A percentile compares a stretch with the other conserved stretches of the same genome.
Conservation (phyloP, 441 rosid species). For the Breynia disticha region DNA sequence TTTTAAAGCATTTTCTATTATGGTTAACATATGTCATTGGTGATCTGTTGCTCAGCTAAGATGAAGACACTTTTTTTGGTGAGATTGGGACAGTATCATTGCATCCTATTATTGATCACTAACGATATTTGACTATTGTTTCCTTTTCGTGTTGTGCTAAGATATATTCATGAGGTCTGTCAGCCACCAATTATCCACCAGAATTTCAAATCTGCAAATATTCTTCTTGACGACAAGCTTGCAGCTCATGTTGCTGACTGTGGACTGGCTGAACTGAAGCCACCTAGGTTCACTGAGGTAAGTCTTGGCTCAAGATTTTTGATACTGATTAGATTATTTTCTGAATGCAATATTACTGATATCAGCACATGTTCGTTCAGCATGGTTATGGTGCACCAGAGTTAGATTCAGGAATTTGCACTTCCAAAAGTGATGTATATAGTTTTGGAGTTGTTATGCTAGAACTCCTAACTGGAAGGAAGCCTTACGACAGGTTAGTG, state of each 20-base stretch:
- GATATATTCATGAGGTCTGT: constrained; percentile 94
- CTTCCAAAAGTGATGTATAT: constrained; percentile 74
- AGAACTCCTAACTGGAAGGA: constrained; percentile 90
- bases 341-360: constrained; percentile 34
- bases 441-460: constrained; percentile 98
- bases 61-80: too few relatives aligned
- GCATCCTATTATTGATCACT: too few relatives aligned
- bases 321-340: too few relatives aligned
- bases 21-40: too few relatives aligned
- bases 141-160: too few relatives aligned
- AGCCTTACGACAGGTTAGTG: constrained; percentile 84
- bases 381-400: constrained; percentile 97
- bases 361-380: constrained; percentile 72
- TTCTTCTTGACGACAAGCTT: constrained; percentile 82
- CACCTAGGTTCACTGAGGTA: constrained; percentile 88
- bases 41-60: too few relatives aligned
- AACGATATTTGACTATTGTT: too few relatives aligned
- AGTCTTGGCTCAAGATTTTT: constrained; percentile 10
- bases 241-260: constrained; percentile 72
- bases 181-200: constrained; percentile 83
- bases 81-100: too few relatives aligned
- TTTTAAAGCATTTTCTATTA: too few relatives aligned
- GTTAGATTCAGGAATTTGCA: constrained; percentile 82
- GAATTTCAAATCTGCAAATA: constrained; percentile 74
- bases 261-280: constrained; percentile 77